Percentiles rank a stretch among this genome's conserved stretches.
phyloP scores from a whole-genome alignment of 805 yeast species.

The Candida montana region DNA sequence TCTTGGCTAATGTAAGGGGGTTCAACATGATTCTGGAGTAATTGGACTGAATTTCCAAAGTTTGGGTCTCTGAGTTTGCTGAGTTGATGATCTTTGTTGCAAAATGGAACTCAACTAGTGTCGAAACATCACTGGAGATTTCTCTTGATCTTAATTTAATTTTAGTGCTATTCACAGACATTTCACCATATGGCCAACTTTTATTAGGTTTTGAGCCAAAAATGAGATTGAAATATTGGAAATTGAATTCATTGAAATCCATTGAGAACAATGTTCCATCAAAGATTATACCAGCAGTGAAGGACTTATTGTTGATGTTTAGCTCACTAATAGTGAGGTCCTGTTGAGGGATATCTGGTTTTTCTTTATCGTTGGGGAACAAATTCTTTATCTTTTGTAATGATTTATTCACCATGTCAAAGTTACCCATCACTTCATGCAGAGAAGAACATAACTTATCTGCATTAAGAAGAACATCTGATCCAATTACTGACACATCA shows the following conservation, averaged over 20 bases:
- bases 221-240: constrained; percentile 12
- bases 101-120: constrained; percentile 42
- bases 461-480: neutral
- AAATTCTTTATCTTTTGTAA: neutral
- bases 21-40: constrained; percentile 55
- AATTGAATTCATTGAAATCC: constrained; percentile 8
- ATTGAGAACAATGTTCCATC: constrained; percentile 3
- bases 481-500: neutral
- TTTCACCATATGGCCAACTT: constrained; percentile 18
- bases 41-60: constrained; percentile 53
- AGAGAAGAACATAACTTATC: neutral
- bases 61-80: constrained; percentile 29
- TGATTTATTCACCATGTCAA: neutral
- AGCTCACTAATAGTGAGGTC: too few relatives aligned
- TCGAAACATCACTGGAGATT: constrained; percentile 34
- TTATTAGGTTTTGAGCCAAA: neutral
- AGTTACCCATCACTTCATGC: too few relatives aligned
- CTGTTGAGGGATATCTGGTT: too few relatives aligned
- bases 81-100: constrained; percentile 39
- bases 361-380: neutral
- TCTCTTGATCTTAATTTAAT: constrained; percentile 25
- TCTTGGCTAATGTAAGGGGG: constrained; percentile 40
- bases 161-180: constrained; percentile 23
- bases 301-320: neutral
- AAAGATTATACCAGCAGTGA: constrained; percentile 1